Conservation (phyloP, 2,329 filamentous ascomycete species). For the Trichoderma simmonsii region DNA sequence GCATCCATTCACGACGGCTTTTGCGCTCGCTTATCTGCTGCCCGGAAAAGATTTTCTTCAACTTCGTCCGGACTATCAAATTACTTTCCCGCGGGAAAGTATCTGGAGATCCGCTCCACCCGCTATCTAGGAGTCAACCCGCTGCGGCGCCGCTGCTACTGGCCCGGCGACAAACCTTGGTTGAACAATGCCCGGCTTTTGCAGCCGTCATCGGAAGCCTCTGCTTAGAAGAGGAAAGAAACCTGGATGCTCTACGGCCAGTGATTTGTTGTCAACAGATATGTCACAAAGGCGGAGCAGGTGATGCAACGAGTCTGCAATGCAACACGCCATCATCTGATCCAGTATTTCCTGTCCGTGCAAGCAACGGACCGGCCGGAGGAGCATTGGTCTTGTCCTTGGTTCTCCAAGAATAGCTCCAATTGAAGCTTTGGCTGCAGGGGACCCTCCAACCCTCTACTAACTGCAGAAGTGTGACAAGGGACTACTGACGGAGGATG, state of each 20-base stretch:
- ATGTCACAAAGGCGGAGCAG: not conserved
- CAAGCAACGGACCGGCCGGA: not conserved
- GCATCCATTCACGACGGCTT: not conserved
- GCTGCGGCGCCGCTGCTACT: constrained; percentile 5
- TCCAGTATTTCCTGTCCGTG: not conserved
- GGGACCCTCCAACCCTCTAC: not conserved
- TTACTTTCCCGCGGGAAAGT: constrained; percentile 11
- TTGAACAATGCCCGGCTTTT: not conserved
- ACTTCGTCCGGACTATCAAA: not conserved
- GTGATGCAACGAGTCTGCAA: not conserved
- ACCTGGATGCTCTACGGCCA: not conserved
- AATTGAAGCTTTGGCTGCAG: not conserved
- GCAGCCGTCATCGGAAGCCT: constrained; percentile 1
- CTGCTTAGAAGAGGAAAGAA: not conserved
- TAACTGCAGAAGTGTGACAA: not conserved
- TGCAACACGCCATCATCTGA: not conserved
- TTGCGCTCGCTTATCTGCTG: not conserved
- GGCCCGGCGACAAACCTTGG: not conserved
- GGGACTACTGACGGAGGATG: not conserved
- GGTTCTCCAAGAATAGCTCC: not conserved
- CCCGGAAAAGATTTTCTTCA: not conserved
- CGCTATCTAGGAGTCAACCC: not conserved
- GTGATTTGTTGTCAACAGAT: not conserved
- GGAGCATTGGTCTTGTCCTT: not conserved
- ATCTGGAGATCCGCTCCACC: not conserved